A percentile compares a stretch with the other conserved stretches of the same genome.
Conservation (phyloP, 2,329 filamentous ascomycete species). For the Exutisphaerella laricina region DNA sequence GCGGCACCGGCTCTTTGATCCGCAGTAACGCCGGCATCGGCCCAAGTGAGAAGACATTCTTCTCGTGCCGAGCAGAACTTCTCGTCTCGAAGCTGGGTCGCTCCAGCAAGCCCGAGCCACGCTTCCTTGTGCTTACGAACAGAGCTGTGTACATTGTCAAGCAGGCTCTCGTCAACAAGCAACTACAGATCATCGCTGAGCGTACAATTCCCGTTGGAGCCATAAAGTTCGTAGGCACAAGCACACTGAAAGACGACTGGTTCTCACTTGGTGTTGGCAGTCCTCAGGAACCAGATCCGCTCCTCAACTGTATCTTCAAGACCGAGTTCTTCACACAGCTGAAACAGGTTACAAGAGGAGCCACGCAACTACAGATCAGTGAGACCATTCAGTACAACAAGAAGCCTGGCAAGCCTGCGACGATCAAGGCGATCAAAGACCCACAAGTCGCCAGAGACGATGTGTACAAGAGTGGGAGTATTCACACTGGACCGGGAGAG, state of each 20-base stretch:
- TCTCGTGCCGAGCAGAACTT: conserved; percentile 86
- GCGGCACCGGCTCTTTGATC: conserved; percentile 74
- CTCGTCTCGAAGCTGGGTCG: conserved; percentile 93
- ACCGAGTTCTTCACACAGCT: conserved; percentile 96
- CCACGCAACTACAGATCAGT: conserved; percentile 75
- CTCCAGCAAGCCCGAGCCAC: conserved; percentile 86
- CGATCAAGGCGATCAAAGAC: conserved; percentile 88
- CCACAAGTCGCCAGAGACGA: conserved; percentile 66
- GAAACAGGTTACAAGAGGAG: conserved; percentile 69
- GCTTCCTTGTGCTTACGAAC: conserved; percentile 72
- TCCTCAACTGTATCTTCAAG: conserved; percentile 90
- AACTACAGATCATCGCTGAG: conserved; percentile 75
- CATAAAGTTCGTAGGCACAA: conserved; percentile 81
- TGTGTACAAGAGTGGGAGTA: conserved; percentile 85
- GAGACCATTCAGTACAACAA: conserved; percentile 92
- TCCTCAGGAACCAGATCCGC: conserved; percentile 84
- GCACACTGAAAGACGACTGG: conserved; percentile 88
- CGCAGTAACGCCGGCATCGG: conserved; percentile 65
- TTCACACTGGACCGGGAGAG: conserved; percentile 83
- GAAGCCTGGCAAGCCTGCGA: conserved; percentile 87
- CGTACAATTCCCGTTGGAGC: conserved; percentile 75
- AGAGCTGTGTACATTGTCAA: conserved; percentile 85
- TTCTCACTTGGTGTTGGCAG: conserved; percentile 89
- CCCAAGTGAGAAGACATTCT: conserved; percentile 68
- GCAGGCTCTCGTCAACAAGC: conserved; percentile 74